These are phyloP conservation scores for Botryotinia calthae DNA, from an alignment of 2,329 filamentous ascomycete species.

Conservation along the genomic window DNA sequence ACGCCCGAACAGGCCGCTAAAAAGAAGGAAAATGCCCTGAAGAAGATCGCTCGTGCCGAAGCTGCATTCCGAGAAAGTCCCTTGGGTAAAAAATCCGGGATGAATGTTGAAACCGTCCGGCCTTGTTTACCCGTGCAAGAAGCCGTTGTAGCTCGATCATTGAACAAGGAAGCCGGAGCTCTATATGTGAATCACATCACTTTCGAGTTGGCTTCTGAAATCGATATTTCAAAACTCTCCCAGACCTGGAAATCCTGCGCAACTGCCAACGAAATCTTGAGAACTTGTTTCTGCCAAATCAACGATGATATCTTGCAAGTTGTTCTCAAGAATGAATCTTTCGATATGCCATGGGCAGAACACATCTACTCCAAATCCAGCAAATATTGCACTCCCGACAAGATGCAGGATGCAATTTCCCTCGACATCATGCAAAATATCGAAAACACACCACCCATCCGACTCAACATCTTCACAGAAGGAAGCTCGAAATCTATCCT, in stretches of 20 bases:
- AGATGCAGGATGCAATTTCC: background rate
- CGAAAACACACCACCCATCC: background rate
- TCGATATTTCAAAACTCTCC: constrained; percentile 27
- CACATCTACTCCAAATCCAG: background rate
- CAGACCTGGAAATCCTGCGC: constrained; percentile 22
- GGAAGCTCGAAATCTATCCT: background rate
- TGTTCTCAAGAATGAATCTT: background rate
- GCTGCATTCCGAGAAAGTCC: background rate
- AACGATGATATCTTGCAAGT: constrained; percentile 11
- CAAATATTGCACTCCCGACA: background rate
- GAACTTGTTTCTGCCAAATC: constrained; percentile 20
- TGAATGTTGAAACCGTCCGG: background rate
- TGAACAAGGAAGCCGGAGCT: constrained; percentile 32
- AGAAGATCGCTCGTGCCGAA: background rate
- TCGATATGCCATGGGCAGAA: constrained; percentile 2
- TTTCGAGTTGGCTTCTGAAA: constrained; percentile 23
- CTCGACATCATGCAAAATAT: constrained; percentile 2
- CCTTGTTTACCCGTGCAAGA: constrained; percentile 41
- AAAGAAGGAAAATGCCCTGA: background rate
- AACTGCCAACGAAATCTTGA: constrained; percentile 9
- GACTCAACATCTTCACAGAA: constrained; percentile 2
- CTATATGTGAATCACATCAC: constrained; percentile 38
- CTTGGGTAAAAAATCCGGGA: background rate
- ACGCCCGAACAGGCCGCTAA: background rate
- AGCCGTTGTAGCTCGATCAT: constrained; percentile 40